Conservation (phyloP, 768 basidiomycete genomes). For the Daedaleopsis nitida region DNA sequence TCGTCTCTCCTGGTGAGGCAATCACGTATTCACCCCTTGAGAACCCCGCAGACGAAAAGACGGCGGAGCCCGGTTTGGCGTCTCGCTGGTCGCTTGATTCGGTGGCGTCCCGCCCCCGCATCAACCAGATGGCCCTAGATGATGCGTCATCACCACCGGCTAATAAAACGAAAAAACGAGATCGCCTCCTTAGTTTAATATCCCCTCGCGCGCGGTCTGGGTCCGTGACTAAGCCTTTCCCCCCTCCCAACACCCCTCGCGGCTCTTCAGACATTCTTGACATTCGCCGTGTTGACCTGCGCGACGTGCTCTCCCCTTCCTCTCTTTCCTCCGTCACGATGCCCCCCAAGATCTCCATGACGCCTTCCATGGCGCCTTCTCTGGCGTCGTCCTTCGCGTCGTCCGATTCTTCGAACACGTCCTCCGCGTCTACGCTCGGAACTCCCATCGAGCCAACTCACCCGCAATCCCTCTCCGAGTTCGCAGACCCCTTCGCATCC, state of each 20-base stretch:
- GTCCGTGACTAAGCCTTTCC: conserved; percentile 26
- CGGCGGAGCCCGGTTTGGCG: conserved; percentile 15
- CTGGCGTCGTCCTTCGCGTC: conserved; percentile 15
- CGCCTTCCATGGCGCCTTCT: not conserved
- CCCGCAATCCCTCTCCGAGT: not conserved
- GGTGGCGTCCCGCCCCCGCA: conserved; percentile 22
- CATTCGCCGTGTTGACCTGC: conserved; percentile 17
- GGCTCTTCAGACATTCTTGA: conserved; percentile 21
- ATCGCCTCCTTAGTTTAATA: conserved; percentile 32
- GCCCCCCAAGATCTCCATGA: conserved; percentile 1
- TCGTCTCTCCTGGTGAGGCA: conserved; percentile 13
- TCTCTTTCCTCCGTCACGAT: conserved; percentile 17
- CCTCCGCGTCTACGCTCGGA: conserved; percentile 24
- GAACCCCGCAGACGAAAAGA: conserved; percentile 1
- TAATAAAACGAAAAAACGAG: conserved; percentile 26
- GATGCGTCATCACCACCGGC: conserved; percentile 20
- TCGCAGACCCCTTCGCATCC: conserved; percentile 21
- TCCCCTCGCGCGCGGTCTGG: conserved; percentile 27
- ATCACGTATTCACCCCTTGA: conserved; percentile 14
- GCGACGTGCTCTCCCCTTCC: conserved; percentile 15
- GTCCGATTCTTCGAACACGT: conserved; percentile 20
- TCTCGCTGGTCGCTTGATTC: conserved; percentile 35
- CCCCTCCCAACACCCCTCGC: conserved; percentile 21
- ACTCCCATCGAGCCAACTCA: conserved; percentile 23
- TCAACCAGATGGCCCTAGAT: conserved; percentile 15